Evolutionary conservation across 2,329 filamentous ascomycete genomes (phyloP).

Genomic region (Fusarium sp.): DNA sequence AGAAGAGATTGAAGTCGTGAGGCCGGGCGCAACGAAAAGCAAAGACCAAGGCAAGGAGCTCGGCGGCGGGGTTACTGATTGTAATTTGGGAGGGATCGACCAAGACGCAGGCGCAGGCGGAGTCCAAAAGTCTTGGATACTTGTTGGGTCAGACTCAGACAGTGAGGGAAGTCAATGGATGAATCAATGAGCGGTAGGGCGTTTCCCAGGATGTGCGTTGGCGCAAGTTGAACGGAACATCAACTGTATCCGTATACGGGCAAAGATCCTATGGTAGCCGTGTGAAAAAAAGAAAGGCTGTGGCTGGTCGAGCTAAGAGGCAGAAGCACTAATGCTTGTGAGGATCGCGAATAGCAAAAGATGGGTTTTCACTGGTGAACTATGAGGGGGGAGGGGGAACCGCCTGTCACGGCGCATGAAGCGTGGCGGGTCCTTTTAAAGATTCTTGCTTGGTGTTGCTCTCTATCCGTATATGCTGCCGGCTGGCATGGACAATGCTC

Average conservation of each 20-base stretch:
- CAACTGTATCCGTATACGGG: slow-evolving; percentile 16
- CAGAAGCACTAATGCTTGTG: slow-evolving; percentile 29
- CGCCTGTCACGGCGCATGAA: slow-evolving; percentile 37
- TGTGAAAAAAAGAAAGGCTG: slow-evolving; percentile 11
- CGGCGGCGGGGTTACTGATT: slow-evolving; percentile 31
- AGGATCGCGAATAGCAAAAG: slow-evolving; percentile 27
- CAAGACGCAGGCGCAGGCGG: slow-evolving; percentile 26
- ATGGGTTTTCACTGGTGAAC: slow-evolving; percentile 35
- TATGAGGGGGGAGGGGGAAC: slow-evolving; percentile 23
- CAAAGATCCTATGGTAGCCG: slow-evolving; percentile 15
- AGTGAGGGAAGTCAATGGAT: slow-evolving; percentile 29
- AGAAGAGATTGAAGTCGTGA: slow-evolving; percentile 19
- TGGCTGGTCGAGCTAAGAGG: slow-evolving; percentile 27
- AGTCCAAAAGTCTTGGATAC: slow-evolving; percentile 28
- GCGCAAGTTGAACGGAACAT: slow-evolving; percentile 28
- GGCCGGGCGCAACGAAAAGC: slow-evolving; percentile 24
- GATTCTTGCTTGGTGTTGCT: slow-evolving; percentile 23
- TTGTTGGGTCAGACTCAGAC: slow-evolving; percentile 21
- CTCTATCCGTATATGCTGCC: neutral
- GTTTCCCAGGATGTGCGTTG: slow-evolving; percentile 30
- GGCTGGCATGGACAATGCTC: neutral
- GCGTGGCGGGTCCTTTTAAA: slow-evolving; percentile 41
- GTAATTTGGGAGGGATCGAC: slow-evolving; percentile 32
- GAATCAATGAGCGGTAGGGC: slow-evolving; percentile 26
- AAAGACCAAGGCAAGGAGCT: slow-evolving; percentile 20